A percentile compares a stretch with the other conserved stretches of the same genome.
phyloP scores from a whole-genome alignment of 768 basidiomycete genomes.

The Suillus lakei region DNA sequence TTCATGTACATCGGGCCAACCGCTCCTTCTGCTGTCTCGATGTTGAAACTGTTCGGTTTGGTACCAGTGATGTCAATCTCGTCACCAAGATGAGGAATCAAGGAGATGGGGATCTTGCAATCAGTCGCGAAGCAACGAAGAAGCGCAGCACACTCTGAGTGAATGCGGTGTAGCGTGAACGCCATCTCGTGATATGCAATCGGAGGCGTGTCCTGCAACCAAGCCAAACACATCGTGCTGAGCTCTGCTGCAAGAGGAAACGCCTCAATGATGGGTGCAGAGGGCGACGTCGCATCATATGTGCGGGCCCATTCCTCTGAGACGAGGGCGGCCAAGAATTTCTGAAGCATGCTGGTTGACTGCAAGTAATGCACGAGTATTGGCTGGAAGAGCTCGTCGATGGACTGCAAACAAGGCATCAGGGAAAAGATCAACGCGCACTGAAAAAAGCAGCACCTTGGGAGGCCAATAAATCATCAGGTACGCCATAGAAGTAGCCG shows the following conservation, averaged over 20 bases:
- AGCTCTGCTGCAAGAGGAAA: conserved; percentile 70
- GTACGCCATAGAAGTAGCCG: conserved; percentile 77
- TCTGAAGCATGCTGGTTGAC: conserved; percentile 91
- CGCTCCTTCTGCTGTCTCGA: conserved; percentile 74
- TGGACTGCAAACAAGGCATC: conserved; percentile 30
- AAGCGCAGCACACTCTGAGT: conserved; percentile 76
- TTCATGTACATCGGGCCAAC: conserved; percentile 72
- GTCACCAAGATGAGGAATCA: conserved; percentile 78
- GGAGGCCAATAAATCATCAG: conserved; percentile 71
- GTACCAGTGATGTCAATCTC: conserved; percentile 79
- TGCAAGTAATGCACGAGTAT: conserved; percentile 81
- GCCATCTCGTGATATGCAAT: conserved; percentile 91
- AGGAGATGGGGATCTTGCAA: conserved; percentile 80
- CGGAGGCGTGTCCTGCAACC: conserved; percentile 78
- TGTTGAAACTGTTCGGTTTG: conserved; percentile 71
- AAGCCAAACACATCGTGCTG: conserved; percentile 65
- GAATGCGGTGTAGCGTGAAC: conserved; percentile 77
- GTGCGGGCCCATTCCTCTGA: conserved; percentile 90
- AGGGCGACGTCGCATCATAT: conserved; percentile 42
- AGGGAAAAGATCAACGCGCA: background rate
- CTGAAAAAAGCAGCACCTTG: conserved; percentile 42
- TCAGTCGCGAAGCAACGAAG: conserved; percentile 85
- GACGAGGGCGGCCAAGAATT: conserved; percentile 82
- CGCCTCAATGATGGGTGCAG: conserved; percentile 52
- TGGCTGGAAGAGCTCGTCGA: conserved; percentile 74